Conservation (phyloP, 1,284 basidiomycete species). For the Tilletia caries region DNA sequence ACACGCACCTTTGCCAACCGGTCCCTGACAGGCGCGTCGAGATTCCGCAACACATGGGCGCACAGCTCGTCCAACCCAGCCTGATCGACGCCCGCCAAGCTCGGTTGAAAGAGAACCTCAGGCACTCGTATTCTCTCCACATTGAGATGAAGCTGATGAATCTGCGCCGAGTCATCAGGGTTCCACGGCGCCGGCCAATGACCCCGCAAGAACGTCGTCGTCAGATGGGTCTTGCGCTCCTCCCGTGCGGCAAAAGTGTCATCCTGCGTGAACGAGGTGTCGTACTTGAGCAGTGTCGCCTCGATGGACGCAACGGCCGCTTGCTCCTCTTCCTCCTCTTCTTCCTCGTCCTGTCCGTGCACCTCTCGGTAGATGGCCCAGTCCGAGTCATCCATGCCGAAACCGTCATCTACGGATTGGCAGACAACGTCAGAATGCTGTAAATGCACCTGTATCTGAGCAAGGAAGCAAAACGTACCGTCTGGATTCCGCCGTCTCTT, state of each 20-base stretch:
- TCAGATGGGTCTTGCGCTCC: conserved; percentile 73
- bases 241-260: conserved; percentile 77
- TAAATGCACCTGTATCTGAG: not conserved
- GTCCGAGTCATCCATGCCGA: conserved; percentile 91
- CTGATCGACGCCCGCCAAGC: conserved; percentile 89
- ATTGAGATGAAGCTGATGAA: conserved; percentile 78
- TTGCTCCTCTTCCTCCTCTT: conserved; percentile 91
- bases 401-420: conserved; percentile 72
- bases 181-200: conserved; percentile 30
- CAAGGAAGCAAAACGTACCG: not conserved
- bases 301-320: conserved; percentile 72
- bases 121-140: conserved; percentile 90
- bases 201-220: conserved; percentile 72
- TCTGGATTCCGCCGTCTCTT: conserved; percentile 60
- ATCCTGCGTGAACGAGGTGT: conserved; percentile 75
- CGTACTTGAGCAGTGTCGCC: conserved; percentile 73
- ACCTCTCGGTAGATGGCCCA: conserved; percentile 99
- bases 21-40: conserved; percentile 64
- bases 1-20: conserved; percentile 61
- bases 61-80: conserved; percentile 89
- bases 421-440: not conserved
- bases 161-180: conserved; percentile 61
- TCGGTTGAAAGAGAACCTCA: conserved; percentile 88
- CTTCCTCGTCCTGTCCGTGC: conserved; percentile 78
- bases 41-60: conserved; percentile 78